Percentiles rank a stretch among this genome's conserved stretches.
These are phyloP conservation scores for Capillidium heterosporum DNA, from an alignment of 371 early-diverging fungal species.

Conservation along the genomic window DNA sequence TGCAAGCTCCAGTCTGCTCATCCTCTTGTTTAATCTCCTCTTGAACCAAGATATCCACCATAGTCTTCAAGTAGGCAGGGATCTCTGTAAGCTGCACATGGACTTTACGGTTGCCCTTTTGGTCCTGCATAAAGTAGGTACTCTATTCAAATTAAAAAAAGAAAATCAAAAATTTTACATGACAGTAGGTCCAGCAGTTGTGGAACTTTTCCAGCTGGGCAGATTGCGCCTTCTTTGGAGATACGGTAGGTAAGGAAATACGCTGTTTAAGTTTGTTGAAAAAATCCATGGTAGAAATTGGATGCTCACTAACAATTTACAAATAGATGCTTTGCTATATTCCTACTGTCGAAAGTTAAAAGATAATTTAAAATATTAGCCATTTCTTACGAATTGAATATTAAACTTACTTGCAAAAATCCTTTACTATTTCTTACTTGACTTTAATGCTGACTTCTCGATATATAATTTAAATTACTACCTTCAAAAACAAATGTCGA, in stretches of 20 bases:
- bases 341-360: too few species aligned
- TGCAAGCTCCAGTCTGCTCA: constrained; percentile 64
- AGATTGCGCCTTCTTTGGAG: constrained; percentile 26
- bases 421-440: too few species aligned
- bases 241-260: constrained; percentile 8
- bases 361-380: too few species aligned
- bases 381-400: too few species aligned
- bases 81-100: constrained; percentile 64
- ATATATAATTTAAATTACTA: too few species aligned
- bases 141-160: constrained; percentile 6
- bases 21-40: constrained; percentile 60
- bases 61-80: constrained; percentile 46
- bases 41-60: constrained; percentile 79
- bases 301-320: too few species aligned
- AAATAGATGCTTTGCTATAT: too few species aligned
- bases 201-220: constrained; percentile 54
- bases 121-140: constrained; percentile 37
- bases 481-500: too few species aligned
- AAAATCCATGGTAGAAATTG: too few species aligned
- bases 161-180: constrained; percentile 19
- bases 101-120: constrained; percentile 25
- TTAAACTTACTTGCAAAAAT: too few species aligned
- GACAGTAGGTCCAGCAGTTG: constrained; percentile 50
- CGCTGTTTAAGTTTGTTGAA: background rate
- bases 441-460: too few species aligned